Evolutionary conservation across 345 rosid genomes (phyloP), one percentile per base, ranked within the genome.

Genomic region (Eucalyptus sp.): DNA sequence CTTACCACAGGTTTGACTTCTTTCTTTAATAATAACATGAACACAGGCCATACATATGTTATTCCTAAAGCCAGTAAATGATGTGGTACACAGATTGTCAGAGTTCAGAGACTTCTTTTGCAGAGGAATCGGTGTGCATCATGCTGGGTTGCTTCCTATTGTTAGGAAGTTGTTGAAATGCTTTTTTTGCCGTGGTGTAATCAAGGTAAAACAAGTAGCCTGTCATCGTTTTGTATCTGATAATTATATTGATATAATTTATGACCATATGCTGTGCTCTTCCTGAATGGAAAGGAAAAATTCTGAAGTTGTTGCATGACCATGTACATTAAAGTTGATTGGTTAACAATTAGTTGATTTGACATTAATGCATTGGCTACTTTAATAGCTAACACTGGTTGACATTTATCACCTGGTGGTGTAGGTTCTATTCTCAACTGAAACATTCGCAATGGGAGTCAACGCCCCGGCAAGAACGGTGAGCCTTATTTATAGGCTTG

Each of bases 391-490:
- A 76, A 76, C 3, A 12, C 43, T 76, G 48, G 27, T 37, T 20
- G 46, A 71, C 85, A 71, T 86, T 46, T 87, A 68, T 87, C 41
- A 91, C 64, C 89, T 94, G 88, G 88, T 89, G 86, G 86, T 91
- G 51, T 90, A 97, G 99, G 96, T 97, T 81, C 91, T 97, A 89
- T 97, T 97, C 93, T 97, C 99, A 89, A 97, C 99, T 5, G 99
- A 97, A 94, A 97, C 99, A 91, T 97, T 97, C 92, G 99, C 99
- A 46, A 97, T 97, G 99, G 99, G 99, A 87, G 99, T 97, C 71
- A 97, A 97, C 90, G 99, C 99, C n/a, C 99, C 99, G 9, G 99
- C 99, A 43, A 95, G 99, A 94, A 97, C 99, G 90, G 99, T 96
- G 89, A 94, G 98, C 92, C 83, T 50, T 88, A 56, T 88, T 83